phyloP scores from a whole-genome alignment of 306 rosid genomes.

The Canavalia gladiata region DNA sequence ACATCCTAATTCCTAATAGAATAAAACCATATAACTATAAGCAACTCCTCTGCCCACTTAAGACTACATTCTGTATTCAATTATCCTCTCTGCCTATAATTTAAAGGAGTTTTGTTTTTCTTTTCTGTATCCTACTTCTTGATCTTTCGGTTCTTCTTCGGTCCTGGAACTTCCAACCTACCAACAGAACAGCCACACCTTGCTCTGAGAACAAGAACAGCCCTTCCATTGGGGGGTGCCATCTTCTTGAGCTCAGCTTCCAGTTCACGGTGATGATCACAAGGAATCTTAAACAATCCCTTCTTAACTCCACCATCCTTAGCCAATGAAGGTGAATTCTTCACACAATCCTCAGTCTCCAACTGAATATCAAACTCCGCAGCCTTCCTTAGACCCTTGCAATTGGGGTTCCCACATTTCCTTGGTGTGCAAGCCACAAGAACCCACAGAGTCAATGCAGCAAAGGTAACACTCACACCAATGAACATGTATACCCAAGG shows the following conservation, averaged over 20 bases:
- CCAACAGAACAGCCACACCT: constrained; percentile 98
- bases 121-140: constrained; percentile 69
- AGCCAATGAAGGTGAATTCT: constrained; percentile 64
- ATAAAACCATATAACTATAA: constrained; percentile 50
- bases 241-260: constrained; percentile 93
- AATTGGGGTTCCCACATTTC: constrained; percentile 82
- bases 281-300: constrained; percentile 82
- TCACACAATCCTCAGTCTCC: constrained; percentile 96
- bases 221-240: constrained; percentile 93
- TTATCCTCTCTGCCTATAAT: constrained; percentile 54
- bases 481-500: constrained; percentile 79
- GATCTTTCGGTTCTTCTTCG: constrained; percentile 72
- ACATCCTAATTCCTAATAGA: constrained; percentile 57
- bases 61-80: constrained; percentile 53
- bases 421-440: constrained; percentile 67
- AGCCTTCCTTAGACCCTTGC: constrained; percentile 84
- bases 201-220: constrained; percentile 81
- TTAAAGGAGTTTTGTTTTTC: constrained; percentile 10
- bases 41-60: constrained; percentile 54
- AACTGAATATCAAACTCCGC: constrained; percentile 91
- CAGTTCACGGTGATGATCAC: constrained; percentile 88
- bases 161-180: constrained; percentile 93
- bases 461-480: constrained; percentile 67
- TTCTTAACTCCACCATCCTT: constrained; percentile 74
- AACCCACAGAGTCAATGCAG: constrained; percentile 74